Conservation (phyloP, 345 rosid genomes). For the Stellera chamaejasme region DNA sequence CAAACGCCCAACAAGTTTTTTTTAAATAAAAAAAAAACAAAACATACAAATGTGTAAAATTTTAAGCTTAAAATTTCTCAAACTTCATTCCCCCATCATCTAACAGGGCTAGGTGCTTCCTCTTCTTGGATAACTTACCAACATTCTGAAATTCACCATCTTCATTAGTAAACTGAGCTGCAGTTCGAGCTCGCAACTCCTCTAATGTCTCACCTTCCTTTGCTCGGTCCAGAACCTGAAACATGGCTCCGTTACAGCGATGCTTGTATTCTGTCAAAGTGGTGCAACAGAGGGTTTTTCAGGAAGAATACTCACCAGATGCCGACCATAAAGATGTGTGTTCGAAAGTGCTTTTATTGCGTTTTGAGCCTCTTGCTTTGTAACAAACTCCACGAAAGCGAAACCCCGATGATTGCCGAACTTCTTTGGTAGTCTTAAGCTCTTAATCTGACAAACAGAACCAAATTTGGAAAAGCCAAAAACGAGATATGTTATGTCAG, state of each 20-base stretch:
- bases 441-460: slow-evolving; percentile 53
- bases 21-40: too few relatives aligned
- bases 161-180: slow-evolving; percentile 61
- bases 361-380: slow-evolving; percentile 86
- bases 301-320: slow-evolving; percentile 45
- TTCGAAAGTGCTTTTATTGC: slow-evolving; percentile 58
- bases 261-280: background rate
- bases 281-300: background rate
- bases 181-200: slow-evolving; percentile 62
- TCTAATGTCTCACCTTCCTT: slow-evolving; percentile 89
- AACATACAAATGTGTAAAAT: too few relatives aligned
- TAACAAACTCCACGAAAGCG: slow-evolving; percentile 77
- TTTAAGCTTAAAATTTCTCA: slow-evolving; percentile 10
- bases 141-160: slow-evolving; percentile 32
- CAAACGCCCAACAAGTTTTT: too few relatives aligned
- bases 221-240: slow-evolving; percentile 77
- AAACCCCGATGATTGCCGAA: slow-evolving; percentile 72
- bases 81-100: slow-evolving; percentile 56
- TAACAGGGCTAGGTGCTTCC: slow-evolving; percentile 43
- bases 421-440: slow-evolving; percentile 77
- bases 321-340: slow-evolving; percentile 89
- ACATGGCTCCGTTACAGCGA: background rate
- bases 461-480: background rate
- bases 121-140: slow-evolving; percentile 45
- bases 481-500: background rate